Conservation (phyloP, 176 grass and related monocot genomes). For the Secale cereale region DNA sequence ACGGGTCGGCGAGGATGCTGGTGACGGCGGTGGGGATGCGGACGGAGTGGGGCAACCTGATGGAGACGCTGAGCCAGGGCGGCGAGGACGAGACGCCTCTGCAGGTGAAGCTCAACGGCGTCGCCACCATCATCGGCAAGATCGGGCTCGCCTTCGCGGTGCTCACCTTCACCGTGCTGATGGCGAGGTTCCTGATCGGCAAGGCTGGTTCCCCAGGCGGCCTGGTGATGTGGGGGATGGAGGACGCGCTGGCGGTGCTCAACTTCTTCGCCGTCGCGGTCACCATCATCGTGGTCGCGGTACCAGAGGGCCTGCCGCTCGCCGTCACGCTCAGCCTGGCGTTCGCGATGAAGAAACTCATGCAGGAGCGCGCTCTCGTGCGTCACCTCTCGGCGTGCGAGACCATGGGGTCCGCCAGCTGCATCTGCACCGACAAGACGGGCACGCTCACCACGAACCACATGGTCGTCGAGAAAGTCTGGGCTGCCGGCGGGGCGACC, state of each 20-base stretch:
- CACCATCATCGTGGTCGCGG: conserved; percentile 91
- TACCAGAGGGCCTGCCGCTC: conserved; percentile 88
- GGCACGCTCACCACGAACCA: conserved; percentile 95
- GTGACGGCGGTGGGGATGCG: conserved; percentile 91
- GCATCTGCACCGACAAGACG: conserved; percentile 97
- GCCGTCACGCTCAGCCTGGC: conserved; percentile 93
- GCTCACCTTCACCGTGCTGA: conserved; percentile 76
- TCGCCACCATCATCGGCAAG: conserved; percentile 97
- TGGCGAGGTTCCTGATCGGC: conserved; percentile 51
- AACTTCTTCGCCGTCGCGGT: conserved; percentile 87
- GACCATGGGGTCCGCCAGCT: conserved; percentile 95
- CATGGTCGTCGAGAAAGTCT: conserved; percentile 96
- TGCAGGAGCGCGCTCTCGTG: conserved; percentile 90
- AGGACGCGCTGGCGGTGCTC: conserved; percentile 71
- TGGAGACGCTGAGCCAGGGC: conserved; percentile 87
- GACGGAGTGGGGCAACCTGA: conserved; percentile 96
- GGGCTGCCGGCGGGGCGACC: conserved; percentile 47
- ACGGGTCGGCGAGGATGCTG: conserved; percentile 78
- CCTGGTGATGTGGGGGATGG: conserved; percentile 43
- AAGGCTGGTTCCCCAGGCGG: conserved; percentile 39
- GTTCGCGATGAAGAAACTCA: conserved; percentile 97
- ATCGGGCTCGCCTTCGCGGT: conserved; percentile 81
- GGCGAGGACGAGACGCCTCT: conserved; percentile 95
- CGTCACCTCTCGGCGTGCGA: conserved; percentile 91
- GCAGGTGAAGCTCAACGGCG: conserved; percentile 97